Percentiles rank a stretch among this genome's conserved stretches.
Evolutionary conservation across 2,329 filamentous ascomycete genomes (phyloP).

Genomic region (Ustulina deusta): DNA sequence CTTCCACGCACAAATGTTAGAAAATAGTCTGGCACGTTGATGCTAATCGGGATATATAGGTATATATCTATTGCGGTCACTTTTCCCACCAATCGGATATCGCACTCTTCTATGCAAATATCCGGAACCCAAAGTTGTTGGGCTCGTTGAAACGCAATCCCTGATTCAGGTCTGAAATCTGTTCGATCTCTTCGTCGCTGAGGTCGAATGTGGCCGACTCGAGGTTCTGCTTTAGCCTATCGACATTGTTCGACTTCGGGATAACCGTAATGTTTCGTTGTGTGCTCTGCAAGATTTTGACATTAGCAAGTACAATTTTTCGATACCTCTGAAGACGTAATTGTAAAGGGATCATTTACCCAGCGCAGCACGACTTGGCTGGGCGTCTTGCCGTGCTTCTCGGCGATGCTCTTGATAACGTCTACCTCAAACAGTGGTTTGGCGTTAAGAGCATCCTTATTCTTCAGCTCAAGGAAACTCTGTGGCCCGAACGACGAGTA

Average conservation of each 20-base stretch:
- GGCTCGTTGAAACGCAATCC: conserved; percentile 70
- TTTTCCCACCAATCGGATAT: not conserved
- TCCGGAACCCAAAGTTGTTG: conserved; percentile 45
- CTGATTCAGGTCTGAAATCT: conserved; percentile 64
- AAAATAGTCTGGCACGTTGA: no score
- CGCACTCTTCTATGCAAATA: conserved; percentile 47
- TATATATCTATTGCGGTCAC: not conserved
- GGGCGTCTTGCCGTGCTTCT: conserved; percentile 68
- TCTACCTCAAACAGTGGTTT: conserved; percentile 52
- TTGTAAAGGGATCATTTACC: conserved; percentile 50
- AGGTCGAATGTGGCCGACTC: conserved; percentile 67
- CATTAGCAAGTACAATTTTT: not conserved
- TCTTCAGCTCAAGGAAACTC: conserved; percentile 51
- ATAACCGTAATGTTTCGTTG: conserved; percentile 71
- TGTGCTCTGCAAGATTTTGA: conserved; percentile 55
- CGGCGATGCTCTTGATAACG: conserved; percentile 64
- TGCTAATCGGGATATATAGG: not conserved
- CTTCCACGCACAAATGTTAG: not conserved
- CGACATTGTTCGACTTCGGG: conserved; percentile 69
- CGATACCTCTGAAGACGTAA: no score
- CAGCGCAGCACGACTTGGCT: conserved; percentile 75
- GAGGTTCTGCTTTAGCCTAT: conserved; percentile 65
- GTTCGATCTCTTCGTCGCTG: conserved; percentile 63
- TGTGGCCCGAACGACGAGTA: conserved; percentile 74
- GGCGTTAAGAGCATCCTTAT: conserved; percentile 43